Percentiles rank a stretch among this genome's conserved stretches.
phyloP scores from a whole-genome alignment of 2,329 filamentous ascomycete species.

The Decorospora gaudefroyi region DNA sequence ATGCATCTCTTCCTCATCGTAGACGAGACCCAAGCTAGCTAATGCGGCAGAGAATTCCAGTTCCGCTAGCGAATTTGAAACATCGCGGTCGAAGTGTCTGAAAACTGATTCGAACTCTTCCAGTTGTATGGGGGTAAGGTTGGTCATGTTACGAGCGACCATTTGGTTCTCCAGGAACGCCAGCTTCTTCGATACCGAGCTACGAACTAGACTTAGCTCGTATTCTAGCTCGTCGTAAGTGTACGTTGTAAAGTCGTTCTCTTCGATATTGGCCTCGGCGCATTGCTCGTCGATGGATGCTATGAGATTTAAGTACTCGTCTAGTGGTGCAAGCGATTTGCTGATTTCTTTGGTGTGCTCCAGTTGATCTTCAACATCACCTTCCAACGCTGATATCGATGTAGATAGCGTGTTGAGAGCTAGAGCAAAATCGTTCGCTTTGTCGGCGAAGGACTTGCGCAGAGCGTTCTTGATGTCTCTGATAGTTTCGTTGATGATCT shows the following conservation, averaged over 20 bases:
- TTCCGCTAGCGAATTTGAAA: slow-evolving; percentile 86
- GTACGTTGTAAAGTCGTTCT: slow-evolving; percentile 99
- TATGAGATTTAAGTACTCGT: slow-evolving; percentile 87
- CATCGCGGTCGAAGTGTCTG: slow-evolving; percentile 93
- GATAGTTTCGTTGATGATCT: slow-evolving; percentile 97
- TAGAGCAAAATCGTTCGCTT: slow-evolving; percentile 96
- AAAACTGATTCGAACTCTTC: slow-evolving; percentile 99
- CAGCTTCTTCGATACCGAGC: slow-evolving; percentile 93
- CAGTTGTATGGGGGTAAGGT: slow-evolving; percentile 94
- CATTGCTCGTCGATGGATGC: slow-evolving; percentile 85
- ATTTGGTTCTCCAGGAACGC: slow-evolving; percentile 98
- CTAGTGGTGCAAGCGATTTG: slow-evolving; percentile 83
- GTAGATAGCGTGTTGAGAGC: slow-evolving; percentile 93
- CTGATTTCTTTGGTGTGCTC: slow-evolving; percentile 84
- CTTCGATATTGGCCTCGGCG: slow-evolving; percentile 95
- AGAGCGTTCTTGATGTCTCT: slow-evolving; percentile 97
- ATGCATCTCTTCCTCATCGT: slow-evolving; percentile 98
- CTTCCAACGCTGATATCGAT: slow-evolving; percentile 94
- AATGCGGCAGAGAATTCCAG: slow-evolving; percentile 95
- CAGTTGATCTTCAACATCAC: slow-evolving; percentile 93
- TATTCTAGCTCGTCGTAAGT: slow-evolving; percentile 96
- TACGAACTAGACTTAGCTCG: slow-evolving; percentile 87
- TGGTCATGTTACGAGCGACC: slow-evolving; percentile 98
- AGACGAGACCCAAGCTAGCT: slow-evolving; percentile 92
- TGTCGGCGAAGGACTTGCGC: slow-evolving; percentile 91